Conservation (phyloP, 2,329 filamentous ascomycete genomes). For the Fusarium brachygibbosum region DNA sequence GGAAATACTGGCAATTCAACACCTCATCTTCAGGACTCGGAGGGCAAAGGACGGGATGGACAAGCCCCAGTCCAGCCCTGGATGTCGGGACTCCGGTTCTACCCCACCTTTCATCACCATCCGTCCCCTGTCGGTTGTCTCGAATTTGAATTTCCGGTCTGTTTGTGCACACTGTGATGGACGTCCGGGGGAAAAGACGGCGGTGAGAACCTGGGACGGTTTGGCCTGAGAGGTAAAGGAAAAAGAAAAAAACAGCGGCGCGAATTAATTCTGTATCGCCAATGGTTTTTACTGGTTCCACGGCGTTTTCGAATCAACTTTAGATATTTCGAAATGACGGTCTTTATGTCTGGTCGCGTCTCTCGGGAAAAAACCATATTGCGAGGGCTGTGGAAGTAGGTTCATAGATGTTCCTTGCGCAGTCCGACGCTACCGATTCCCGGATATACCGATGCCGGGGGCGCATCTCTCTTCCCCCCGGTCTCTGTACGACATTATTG, state of each 20-base stretch:
- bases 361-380: background rate
- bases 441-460: slow-evolving; percentile 36
- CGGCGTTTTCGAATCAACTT: background rate
- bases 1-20: background rate
- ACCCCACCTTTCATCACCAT: slow-evolving; percentile 13
- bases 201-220: slow-evolving; percentile 37
- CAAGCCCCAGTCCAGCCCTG: slow-evolving; percentile 20
- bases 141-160: slow-evolving; percentile 19
- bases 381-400: background rate
- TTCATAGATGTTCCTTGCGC: background rate
- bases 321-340: background rate
- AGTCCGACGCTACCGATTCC: slow-evolving; percentile 36
- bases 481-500: slow-evolving; percentile 3
- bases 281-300: slow-evolving; percentile 16
- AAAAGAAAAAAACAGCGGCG: slow-evolving; percentile 16
- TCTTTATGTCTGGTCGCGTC: background rate
- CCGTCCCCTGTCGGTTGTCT: slow-evolving; percentile 10
- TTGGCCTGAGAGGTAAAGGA: background rate
- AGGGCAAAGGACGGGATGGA: slow-evolving; percentile 5
- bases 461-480: background rate
- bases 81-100: slow-evolving; percentile 22
- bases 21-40: background rate
- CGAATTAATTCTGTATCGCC: background rate
- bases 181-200: slow-evolving; percentile 30
- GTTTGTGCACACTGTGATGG: slow-evolving; percentile 23